Conservation (phyloP, 2,329 filamentous ascomycete species). For the Pseudogymnoascus sp. region DNA sequence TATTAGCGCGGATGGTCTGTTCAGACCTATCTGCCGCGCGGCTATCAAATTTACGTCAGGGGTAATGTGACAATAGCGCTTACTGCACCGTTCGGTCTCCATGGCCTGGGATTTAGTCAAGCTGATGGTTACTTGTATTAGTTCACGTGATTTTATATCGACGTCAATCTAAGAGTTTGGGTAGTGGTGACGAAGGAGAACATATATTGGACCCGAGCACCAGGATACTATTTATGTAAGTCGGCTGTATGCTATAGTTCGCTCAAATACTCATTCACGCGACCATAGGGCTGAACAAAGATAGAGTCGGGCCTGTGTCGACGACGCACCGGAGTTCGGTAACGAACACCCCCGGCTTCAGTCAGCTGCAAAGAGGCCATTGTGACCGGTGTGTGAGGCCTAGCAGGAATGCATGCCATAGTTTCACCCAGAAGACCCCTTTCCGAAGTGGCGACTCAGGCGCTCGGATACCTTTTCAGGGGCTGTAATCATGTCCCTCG, state of each 20-base stretch:
- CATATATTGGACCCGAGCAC: neutral
- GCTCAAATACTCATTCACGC: neutral
- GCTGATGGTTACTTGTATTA: neutral
- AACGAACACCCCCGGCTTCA: neutral
- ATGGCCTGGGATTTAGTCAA: neutral
- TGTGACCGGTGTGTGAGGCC: neutral
- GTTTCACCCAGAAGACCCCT: neutral
- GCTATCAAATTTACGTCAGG: neutral
- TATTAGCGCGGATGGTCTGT: neutral
- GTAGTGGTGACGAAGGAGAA: neutral
- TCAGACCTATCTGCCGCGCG: neutral
- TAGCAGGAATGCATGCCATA: neutral
- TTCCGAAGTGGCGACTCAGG: neutral
- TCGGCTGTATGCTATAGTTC: neutral
- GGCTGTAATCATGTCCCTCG: neutral
- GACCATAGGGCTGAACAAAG: neutral
- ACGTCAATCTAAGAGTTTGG: neutral
- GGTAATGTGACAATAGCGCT: neutral
- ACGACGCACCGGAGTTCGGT: neutral
- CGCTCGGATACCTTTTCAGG: neutral
- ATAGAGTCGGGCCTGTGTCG: neutral
- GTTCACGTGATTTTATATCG: neutral
- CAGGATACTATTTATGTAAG: neutral
- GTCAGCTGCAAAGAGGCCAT: neutral
- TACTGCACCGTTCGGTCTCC: neutral